A percentile compares a stretch with the other conserved stretches of the same genome.
These are phyloP conservation scores for Pichia nakasei DNA, from an alignment of 805 yeast genomes.

Conservation along the genomic window DNA sequence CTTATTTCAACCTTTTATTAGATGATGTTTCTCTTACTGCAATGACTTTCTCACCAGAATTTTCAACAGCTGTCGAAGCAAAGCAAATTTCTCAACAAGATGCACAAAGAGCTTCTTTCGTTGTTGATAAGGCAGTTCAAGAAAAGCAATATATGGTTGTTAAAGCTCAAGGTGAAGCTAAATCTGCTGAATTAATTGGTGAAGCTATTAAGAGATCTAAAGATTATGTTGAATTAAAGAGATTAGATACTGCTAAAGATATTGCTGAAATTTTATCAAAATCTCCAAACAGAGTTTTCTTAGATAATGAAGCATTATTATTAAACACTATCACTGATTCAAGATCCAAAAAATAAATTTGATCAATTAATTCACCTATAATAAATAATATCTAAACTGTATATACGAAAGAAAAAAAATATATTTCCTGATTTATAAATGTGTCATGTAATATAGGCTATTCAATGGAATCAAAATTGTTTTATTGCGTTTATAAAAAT, in stretches of 20 bases:
- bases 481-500: too few species aligned
- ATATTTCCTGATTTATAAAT: too few species aligned
- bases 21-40: slow-evolving; percentile 95
- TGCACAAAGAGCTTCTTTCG: slow-evolving; percentile 95
- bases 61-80: slow-evolving; percentile 95
- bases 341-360: slow-evolving; percentile 34
- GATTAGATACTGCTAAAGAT: slow-evolving; percentile 95
- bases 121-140: slow-evolving; percentile 94
- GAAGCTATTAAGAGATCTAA: slow-evolving; percentile 95
- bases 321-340: slow-evolving; percentile 81
- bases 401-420: not conserved
- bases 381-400: not conserved
- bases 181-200: slow-evolving; percentile 96
- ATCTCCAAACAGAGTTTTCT: slow-evolving; percentile 85
- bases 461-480: too few species aligned
- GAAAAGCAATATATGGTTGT: slow-evolving; percentile 97
- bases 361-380: not conserved
- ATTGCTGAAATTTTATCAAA: slow-evolving; percentile 77
- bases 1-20: slow-evolving; percentile 73
- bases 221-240: slow-evolving; percentile 93
- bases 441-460: too few species aligned
- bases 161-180: slow-evolving; percentile 97
- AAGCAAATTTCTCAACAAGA: slow-evolving; percentile 99
- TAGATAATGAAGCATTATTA: slow-evolving; percentile 87
- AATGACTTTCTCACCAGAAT: slow-evolving; percentile 97